These are phyloP conservation scores for Sclerotinia trifoliorum DNA, from an alignment of 2,329 filamentous ascomycete species.

Conservation along the genomic window DNA sequence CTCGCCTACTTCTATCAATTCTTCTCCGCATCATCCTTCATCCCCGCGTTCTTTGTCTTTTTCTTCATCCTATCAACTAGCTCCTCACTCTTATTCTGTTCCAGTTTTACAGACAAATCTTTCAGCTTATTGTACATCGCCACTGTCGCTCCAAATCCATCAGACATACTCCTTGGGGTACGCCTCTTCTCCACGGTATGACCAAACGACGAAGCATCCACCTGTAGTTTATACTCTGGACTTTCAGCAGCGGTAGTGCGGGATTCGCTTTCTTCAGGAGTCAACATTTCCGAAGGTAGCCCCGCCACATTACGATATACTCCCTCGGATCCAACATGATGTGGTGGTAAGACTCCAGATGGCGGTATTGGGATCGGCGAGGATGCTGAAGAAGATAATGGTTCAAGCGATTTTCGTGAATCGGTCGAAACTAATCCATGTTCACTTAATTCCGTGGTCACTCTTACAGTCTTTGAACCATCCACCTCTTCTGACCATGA, in stretches of 20 bases:
- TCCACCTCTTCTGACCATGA: not conserved
- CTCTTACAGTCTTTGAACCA: not conserved
- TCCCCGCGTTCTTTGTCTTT: not conserved
- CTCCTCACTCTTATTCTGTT: not conserved
- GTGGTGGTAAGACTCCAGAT: not conserved
- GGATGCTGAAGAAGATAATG: not conserved
- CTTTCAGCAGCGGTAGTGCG: not conserved
- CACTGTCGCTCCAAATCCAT: not conserved
- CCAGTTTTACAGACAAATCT: not conserved
- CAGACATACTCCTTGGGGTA: not conserved
- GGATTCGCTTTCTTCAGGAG: not conserved
- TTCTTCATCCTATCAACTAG: not conserved
- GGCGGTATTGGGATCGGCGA: not conserved
- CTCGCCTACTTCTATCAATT: not conserved
- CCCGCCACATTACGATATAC: not conserved
- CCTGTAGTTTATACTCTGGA: not conserved
- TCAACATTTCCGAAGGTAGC: not conserved
- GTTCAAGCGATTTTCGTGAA: not conserved
- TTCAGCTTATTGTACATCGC: not conserved
- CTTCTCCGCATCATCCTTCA: not conserved
- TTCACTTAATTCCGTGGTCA: no score
- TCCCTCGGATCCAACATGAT: not conserved
- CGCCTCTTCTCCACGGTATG: not conserved
- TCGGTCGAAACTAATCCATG: not conserved
- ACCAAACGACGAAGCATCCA: not conserved